Percentiles rank a stretch among this genome's conserved stretches.
Conservation (phyloP, 345 rosid species). For the Populus davidiana region DNA sequence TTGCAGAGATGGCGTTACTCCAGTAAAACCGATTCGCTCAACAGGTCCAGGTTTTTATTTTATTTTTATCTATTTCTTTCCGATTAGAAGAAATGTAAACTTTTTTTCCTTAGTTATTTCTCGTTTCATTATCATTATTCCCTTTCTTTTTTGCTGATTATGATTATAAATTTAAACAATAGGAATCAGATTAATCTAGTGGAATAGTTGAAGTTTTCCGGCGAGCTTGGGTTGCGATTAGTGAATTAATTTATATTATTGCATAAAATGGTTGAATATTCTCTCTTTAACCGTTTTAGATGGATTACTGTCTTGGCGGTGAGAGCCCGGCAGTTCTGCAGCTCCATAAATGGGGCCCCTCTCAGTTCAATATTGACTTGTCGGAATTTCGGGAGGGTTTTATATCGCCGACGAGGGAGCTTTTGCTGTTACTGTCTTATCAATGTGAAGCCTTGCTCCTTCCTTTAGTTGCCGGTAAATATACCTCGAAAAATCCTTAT, state of each 20-base stretch:
- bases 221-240: background rate
- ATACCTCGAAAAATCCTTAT: conserved; percentile 2
- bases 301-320: conserved; percentile 47
- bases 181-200: too few species aligned
- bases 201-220: background rate
- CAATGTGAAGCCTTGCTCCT: conserved; percentile 68
- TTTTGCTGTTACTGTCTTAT: conserved; percentile 59
- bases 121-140: background rate
- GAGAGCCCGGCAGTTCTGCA: conserved; percentile 61
- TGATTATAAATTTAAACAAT: background rate
- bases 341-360: conserved; percentile 74
- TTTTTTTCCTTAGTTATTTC: too few species aligned
- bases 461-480: conserved; percentile 63
- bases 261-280: background rate
- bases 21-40: background rate
- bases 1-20: background rate
- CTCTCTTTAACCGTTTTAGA: conserved; percentile 8
- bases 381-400: conserved; percentile 88
- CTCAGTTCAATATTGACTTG: conserved; percentile 47
- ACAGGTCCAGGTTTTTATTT: background rate
- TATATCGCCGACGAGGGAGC: conserved; percentile 81
- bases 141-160: too few species aligned
- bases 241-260: background rate
- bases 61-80: background rate
- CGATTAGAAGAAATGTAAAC: background rate